These are phyloP conservation scores for Phaeotremella fagi DNA, from an alignment of 768 basidiomycete genomes.

Conservation along the genomic window DNA sequence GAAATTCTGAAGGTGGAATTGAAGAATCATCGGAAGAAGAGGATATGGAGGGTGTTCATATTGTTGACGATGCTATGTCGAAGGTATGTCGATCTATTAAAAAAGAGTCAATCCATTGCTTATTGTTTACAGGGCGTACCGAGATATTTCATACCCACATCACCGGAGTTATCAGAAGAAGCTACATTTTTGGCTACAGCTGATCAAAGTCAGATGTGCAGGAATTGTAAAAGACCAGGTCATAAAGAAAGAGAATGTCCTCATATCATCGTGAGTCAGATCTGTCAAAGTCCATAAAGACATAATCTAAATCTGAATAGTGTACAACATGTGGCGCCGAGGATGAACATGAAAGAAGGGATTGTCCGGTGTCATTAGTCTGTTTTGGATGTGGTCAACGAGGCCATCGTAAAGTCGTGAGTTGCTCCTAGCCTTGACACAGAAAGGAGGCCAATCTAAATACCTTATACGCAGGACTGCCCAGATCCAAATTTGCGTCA, in stretches of 20 bases:
- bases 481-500: slow-evolving; percentile 20
- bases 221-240: slow-evolving; percentile 35
- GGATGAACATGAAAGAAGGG: slow-evolving; percentile 34
- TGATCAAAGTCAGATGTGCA: slow-evolving; percentile 32
- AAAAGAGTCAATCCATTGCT: neutral
- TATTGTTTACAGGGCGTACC: slow-evolving; percentile 19
- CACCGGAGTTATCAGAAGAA: slow-evolving; percentile 14
- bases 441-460: too few species aligned
- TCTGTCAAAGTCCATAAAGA: neutral
- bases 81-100: slow-evolving; percentile 18
- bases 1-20: neutral
- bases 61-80: slow-evolving; percentile 33
- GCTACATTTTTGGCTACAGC: slow-evolving; percentile 38
- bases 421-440: too few species aligned
- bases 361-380: slow-evolving; percentile 36
- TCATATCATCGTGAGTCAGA: slow-evolving; percentile 26
- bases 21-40: slow-evolving; percentile 5
- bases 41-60: slow-evolving; percentile 35
- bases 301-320: neutral
- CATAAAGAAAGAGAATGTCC: slow-evolving; percentile 30
- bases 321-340: slow-evolving; percentile 37
- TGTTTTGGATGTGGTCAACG: slow-evolving; percentile 38
- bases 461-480: slow-evolving; percentile 16
- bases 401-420: slow-evolving; percentile 26
- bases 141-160: slow-evolving; percentile 31